Conservation (phyloP, 163 green algal species). For the Chloroidium sp. region DNA sequence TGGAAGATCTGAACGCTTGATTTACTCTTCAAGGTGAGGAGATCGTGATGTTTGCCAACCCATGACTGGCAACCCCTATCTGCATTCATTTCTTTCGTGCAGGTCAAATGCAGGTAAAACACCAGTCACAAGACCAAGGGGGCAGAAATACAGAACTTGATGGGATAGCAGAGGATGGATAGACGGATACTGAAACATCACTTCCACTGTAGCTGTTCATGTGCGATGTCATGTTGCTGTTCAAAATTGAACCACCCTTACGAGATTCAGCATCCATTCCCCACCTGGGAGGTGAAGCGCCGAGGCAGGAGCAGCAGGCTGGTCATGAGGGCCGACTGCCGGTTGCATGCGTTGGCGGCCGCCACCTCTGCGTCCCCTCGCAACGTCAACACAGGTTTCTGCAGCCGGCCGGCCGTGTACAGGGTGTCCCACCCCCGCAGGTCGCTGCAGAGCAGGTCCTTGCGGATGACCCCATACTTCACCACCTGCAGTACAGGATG, state of each 20-base stretch:
- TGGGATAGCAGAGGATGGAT: background rate
- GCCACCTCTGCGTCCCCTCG: constrained; percentile 12
- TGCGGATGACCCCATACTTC: constrained; percentile 80
- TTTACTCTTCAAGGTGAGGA: background rate
- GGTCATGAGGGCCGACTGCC: constrained; percentile 43
- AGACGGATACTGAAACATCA: background rate
- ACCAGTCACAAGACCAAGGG: no score
- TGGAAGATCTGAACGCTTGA: background rate
- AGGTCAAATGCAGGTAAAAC: background rate
- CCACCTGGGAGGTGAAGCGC: constrained; percentile 25
- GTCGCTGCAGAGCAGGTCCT: constrained; percentile 44
- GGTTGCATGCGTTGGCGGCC: constrained; percentile 39
- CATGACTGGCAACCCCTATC: background rate
- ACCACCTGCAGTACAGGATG: constrained; percentile 32
- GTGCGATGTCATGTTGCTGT: background rate
- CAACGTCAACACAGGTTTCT: constrained; percentile 73
- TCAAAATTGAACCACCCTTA: background rate
- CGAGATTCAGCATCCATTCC: background rate
- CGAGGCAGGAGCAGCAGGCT: constrained; percentile 68
- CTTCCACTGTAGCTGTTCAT: background rate
- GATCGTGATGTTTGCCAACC: background rate
- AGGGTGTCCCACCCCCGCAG: constrained; percentile 59
- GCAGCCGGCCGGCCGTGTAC: constrained; percentile 71
- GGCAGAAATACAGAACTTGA: background rate
- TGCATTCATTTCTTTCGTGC: background rate